These are phyloP conservation scores for Vitis hybrid DNA, from an alignment of 177 flowering plant genomes.

Conservation along the genomic window DNA sequence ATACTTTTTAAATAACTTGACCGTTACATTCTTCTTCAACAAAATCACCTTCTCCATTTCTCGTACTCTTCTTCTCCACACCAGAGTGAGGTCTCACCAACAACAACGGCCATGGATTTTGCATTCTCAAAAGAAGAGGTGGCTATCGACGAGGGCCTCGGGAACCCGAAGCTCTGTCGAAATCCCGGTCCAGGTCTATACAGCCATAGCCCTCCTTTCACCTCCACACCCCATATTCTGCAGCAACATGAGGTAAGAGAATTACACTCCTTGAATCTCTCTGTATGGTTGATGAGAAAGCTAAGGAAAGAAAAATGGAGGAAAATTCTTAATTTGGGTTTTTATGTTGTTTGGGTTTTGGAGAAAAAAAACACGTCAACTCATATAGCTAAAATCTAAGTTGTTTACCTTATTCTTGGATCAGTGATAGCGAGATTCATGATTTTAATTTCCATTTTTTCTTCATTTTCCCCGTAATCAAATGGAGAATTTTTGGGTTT, in stretches of 20 bases:
- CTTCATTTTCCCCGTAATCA: background rate
- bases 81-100: background rate
- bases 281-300: background rate
- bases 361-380: background rate
- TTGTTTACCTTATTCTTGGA: background rate
- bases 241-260: constrained; percentile 57
- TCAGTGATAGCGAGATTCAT: too few species aligned
- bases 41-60: background rate
- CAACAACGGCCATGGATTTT: constrained; percentile 41
- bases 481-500: background rate
- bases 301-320: too few species aligned
- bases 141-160: constrained; percentile 59
- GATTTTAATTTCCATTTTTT: background rate
- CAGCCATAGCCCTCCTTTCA: constrained; percentile 76
- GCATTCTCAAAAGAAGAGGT: constrained; percentile 61
- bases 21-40: constrained; percentile 23
- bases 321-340: background rate
- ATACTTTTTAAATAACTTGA: constrained; percentile 18
- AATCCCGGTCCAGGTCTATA: constrained; percentile 42
- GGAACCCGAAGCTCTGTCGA: constrained; percentile 80
- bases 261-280: background rate
- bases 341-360: too few species aligned
- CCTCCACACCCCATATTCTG: constrained; percentile 65
- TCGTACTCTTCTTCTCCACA: background rate
- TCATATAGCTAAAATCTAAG: background rate